Conservation (phyloP, 2,329 filamentous ascomycete species). For the Hypoxylon sp. region DNA sequence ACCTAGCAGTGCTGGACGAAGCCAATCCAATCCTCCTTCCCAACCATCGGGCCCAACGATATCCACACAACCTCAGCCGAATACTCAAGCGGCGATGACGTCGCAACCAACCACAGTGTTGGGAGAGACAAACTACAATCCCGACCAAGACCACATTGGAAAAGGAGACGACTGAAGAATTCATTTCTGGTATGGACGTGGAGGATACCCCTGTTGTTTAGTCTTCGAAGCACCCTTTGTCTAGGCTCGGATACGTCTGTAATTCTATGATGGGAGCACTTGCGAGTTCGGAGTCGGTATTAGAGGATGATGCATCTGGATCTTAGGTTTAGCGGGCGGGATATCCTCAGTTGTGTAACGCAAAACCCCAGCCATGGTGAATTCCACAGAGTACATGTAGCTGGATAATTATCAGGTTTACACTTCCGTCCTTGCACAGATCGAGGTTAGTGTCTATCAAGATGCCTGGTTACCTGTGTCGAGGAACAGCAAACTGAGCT, state of each 20-base stretch:
- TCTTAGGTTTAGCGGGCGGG: conserved; percentile 34
- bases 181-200: conserved; percentile 2
- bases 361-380: conserved; percentile 2
- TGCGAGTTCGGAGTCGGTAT: conserved; percentile 45
- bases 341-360: conserved; percentile 9
- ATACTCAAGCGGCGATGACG: conserved; percentile 69
- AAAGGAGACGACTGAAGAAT: conserved; percentile 49
- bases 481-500: background rate
- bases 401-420: conserved; percentile 4
- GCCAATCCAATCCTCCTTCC: conserved; percentile 56
- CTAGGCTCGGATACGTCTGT: conserved; percentile 42
- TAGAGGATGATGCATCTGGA: conserved; percentile 37
- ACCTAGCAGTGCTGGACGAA: conserved; percentile 59
- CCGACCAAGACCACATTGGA: conserved; percentile 66
- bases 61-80: conserved; percentile 67
- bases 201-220: conserved; percentile 7
- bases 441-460: background rate
- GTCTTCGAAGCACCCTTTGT: conserved; percentile 20
- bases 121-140: conserved; percentile 77
- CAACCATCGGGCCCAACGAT: conserved; percentile 66
- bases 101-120: conserved; percentile 68
- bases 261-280: conserved; percentile 45
- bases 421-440: background rate
- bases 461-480: conserved; percentile 14
- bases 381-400: conserved; percentile 12